These are phyloP conservation scores for Aspergillus phoenicis DNA, from an alignment of 2,329 filamentous ascomycete genomes.

Conservation along the genomic window DNA sequence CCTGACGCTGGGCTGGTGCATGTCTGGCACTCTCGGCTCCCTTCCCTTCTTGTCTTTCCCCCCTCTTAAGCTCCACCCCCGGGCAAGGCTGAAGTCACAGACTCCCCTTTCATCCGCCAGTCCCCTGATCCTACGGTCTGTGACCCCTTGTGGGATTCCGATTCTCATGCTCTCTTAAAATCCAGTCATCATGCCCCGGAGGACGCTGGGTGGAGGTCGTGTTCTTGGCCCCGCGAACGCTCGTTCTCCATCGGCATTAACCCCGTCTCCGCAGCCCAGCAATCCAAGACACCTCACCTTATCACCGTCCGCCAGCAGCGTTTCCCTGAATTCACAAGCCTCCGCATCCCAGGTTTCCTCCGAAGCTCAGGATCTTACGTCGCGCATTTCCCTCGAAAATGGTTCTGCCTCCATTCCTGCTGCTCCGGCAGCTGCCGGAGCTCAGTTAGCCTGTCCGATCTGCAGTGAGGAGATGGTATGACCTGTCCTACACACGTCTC, in stretches of 20 bases:
- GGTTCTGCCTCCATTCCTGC: slow-evolving; percentile 53
- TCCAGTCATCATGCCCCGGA: slow-evolving; percentile 67
- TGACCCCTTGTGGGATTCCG: slow-evolving; percentile 24
- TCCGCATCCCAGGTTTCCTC: slow-evolving; percentile 72
- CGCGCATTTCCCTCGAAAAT: slow-evolving; percentile 74
- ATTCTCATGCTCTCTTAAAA: slow-evolving; percentile 43
- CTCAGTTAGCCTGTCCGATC: slow-evolving; percentile 88
- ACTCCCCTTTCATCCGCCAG: slow-evolving; percentile 3
- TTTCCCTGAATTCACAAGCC: slow-evolving; percentile 74
- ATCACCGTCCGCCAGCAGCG: slow-evolving; percentile 70
- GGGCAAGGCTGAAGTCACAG: slow-evolving; percentile 8
- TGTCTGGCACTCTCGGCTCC: slow-evolving; percentile 4
- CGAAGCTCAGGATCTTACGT: slow-evolving; percentile 74
- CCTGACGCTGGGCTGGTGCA: slow-evolving; percentile 14
- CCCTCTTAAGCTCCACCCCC: slow-evolving; percentile 9
- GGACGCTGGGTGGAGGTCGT: slow-evolving; percentile 89
- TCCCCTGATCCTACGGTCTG: background rate
- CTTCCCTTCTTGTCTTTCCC: slow-evolving; percentile 4
- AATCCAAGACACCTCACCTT: slow-evolving; percentile 47
- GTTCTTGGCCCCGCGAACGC: slow-evolving; percentile 85
- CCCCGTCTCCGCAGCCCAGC: slow-evolving; percentile 45
- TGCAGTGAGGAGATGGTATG: slow-evolving; percentile 96
- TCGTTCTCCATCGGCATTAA: slow-evolving; percentile 65
- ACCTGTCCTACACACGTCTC: slow-evolving; percentile 5
- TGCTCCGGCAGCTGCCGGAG: slow-evolving; percentile 59